phyloP scores from a whole-genome alignment of 2,329 filamentous ascomycete species.

The Calonectria hawksworthii region DNA sequence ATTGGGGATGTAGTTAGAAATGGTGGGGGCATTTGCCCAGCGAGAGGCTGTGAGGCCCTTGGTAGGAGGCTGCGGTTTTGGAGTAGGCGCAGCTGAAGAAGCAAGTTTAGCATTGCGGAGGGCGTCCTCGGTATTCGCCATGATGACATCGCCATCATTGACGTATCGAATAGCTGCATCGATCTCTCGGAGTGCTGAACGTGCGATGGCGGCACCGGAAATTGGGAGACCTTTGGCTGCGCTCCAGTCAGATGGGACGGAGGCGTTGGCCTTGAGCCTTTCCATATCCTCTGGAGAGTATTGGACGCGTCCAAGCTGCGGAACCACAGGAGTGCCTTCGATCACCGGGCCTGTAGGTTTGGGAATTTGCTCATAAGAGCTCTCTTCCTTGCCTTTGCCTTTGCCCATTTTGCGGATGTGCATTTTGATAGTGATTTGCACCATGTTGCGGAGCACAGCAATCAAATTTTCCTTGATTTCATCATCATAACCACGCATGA shows the following conservation, averaged over 20 bases:
- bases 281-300: constrained; percentile 30
- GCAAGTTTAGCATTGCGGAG: no score
- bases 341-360: not conserved
- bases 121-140: constrained; percentile 13
- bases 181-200: not conserved
- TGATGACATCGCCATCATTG: not conserved
- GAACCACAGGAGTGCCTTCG: not conserved
- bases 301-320: constrained; percentile 23
- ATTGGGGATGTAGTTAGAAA: not conserved
- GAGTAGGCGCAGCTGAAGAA: not conserved
- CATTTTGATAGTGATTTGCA: constrained; percentile 40
- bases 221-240: constrained; percentile 12
- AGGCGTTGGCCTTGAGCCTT: constrained; percentile 9
- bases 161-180: not conserved
- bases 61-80: not conserved
- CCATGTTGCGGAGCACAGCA: constrained; percentile 39
- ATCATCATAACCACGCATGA: constrained; percentile 39
- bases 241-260: constrained; percentile 18
- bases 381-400: not conserved
- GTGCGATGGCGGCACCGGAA: not conserved
- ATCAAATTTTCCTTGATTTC: constrained; percentile 40
- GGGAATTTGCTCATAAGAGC: not conserved
- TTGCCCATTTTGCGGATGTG: not conserved
- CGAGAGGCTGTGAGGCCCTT: constrained; percentile 35
- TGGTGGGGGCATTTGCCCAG: constrained; percentile 23